Conservation (phyloP, 371 early-diverging fungal genomes). For the Haplosporangium sp. region DNA sequence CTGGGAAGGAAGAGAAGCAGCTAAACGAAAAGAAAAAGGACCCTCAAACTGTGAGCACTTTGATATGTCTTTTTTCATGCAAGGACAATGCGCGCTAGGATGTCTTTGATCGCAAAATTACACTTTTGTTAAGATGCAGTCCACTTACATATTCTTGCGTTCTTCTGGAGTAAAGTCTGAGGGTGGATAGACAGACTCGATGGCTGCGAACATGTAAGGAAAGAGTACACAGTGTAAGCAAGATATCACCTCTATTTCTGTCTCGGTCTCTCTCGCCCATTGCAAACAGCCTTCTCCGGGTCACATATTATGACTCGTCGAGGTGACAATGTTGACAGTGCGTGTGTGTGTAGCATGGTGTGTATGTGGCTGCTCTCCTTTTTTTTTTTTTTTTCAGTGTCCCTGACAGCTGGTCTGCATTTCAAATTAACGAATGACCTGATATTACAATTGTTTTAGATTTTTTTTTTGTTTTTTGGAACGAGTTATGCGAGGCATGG, state of each 20-base stretch:
- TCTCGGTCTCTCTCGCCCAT: background rate
- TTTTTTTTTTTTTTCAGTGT: too few species aligned
- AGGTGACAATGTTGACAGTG: too few species aligned
- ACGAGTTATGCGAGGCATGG: too few species aligned
- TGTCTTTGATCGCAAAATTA: too few species aligned
- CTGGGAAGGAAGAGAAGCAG: slow-evolving; percentile 95
- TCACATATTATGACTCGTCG: background rate
- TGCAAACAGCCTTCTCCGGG: background rate
- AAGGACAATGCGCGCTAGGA: background rate
- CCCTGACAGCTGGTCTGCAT: too few species aligned
- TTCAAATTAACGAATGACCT: too few species aligned
- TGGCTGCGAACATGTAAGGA: slow-evolving; percentile 59
- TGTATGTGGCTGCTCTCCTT: too few species aligned
- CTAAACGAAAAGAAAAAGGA: slow-evolving; percentile 52
- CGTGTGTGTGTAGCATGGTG: too few species aligned
- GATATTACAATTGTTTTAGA: too few species aligned
- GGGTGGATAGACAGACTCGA: slow-evolving; percentile 89
- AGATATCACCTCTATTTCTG: background rate
- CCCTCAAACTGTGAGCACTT: too few species aligned
- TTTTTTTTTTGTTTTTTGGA: too few species aligned
- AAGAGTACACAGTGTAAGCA: background rate
- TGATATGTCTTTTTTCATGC: background rate
- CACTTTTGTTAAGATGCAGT: too few species aligned
- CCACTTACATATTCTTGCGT: slow-evolving; percentile 81
- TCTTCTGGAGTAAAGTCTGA: slow-evolving; percentile 79